These are phyloP conservation scores for Cinnamomum micranthum DNA, from an alignment of 164 flowering plant genomes.

Conservation along the genomic window DNA sequence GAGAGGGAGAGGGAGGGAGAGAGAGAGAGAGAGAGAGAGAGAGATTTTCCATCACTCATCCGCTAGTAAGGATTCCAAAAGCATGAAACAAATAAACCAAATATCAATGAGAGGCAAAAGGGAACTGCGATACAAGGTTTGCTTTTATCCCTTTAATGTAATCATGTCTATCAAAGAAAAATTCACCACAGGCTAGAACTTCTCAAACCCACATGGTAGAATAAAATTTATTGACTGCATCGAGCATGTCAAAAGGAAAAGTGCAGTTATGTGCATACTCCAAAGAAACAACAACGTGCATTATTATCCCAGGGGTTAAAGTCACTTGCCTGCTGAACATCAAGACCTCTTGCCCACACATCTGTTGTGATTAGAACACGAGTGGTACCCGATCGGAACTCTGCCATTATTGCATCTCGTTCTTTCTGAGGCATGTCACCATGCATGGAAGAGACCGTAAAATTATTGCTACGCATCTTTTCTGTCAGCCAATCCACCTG, in stretches of 20 bases:
- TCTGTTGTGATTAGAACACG: constrained; percentile 96
- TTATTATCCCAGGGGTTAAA: neutral
- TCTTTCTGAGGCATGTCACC: constrained; percentile 99
- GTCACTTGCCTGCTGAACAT: constrained; percentile 87
- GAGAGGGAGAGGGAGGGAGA: too few relatives aligned
- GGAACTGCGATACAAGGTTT: neutral
- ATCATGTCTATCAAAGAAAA: too few relatives aligned
- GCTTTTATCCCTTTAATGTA: neutral
- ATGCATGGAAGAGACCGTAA: constrained; percentile 86
- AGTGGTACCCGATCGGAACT: constrained; percentile 72
- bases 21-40: neutral
- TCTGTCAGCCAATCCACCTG: constrained; percentile 23
- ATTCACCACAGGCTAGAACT: neutral
- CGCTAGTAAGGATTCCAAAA: neutral
- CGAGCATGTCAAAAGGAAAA: neutral
- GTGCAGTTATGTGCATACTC: neutral
- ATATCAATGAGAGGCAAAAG: neutral
- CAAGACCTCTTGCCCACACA: constrained; percentile 97
- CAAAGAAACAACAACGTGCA: neutral
- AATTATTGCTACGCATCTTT: constrained; percentile 18
- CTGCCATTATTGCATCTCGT: constrained; percentile 88
- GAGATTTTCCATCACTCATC: neutral
- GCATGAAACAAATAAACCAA: neutral
- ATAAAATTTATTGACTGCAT: neutral
- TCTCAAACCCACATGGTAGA: neutral